A percentile compares a stretch with the other conserved stretches of the same genome.
Evolutionary conservation across 2,329 filamentous ascomycete species (phyloP).

Genomic region (Monilinia vaccinii-corymbosi): DNA sequence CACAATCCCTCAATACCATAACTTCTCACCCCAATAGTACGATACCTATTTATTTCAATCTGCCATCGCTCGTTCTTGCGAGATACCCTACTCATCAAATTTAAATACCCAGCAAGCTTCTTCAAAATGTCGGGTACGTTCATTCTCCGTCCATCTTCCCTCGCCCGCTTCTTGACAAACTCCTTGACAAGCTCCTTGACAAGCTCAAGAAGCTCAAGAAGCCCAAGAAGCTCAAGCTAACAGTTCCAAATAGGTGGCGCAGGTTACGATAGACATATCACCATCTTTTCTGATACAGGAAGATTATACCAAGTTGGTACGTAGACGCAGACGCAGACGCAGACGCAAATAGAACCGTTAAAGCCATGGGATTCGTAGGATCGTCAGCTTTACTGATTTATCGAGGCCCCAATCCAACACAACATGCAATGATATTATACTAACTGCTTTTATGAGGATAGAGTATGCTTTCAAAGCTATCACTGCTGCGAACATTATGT

Average conservation of each 20-base stretch:
- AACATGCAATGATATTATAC: background rate
- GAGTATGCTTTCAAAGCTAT: constrained; percentile 99
- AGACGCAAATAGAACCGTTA: constrained; percentile 8
- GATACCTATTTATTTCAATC: background rate
- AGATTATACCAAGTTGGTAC: constrained; percentile 98
- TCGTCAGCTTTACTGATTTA: constrained; percentile 8
- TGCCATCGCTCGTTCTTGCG: background rate
- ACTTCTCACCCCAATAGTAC: background rate
- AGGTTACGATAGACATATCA: constrained; percentile 97
- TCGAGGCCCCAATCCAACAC: constrained; percentile 5
- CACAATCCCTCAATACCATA: background rate
- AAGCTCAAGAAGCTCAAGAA: background rate
- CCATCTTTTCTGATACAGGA: constrained; percentile 98
- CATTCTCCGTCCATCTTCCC: constrained; percentile 17
- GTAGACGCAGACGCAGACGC: constrained; percentile 32
- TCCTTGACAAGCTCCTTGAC: background rate
- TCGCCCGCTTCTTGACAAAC: constrained; percentile 9
- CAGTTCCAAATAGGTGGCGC: constrained; percentile 52
- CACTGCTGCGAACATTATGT: constrained; percentile 98
- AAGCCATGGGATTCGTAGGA: constrained; percentile 11
- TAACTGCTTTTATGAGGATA: constrained; percentile 33
- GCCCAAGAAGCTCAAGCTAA: constrained; percentile 20
- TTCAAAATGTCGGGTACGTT: constrained; percentile 33
- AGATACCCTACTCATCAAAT: background rate
- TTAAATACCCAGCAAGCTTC: background rate